Evolutionary conservation across 805 yeast species (phyloP).

Genomic region (Candida insectorum): DNA sequence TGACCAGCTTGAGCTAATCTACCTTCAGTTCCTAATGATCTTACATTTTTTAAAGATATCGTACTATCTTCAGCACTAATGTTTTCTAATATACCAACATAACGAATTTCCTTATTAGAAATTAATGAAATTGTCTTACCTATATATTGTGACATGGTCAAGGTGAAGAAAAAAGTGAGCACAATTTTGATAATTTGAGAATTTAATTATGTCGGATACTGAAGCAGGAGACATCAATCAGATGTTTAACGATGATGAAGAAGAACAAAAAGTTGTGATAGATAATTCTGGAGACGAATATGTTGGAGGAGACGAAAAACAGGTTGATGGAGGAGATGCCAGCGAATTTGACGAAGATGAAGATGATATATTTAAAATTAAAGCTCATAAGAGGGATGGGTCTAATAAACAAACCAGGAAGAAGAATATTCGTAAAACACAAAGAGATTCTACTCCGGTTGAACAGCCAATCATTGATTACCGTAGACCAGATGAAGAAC

Average conservation of each 20-base stretch:
- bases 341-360: constrained; percentile 8
- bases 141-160: constrained; percentile 80
- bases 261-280: constrained; percentile 1
- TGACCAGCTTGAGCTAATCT: constrained; percentile 57
- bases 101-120: constrained; percentile 76
- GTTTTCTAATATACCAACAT: constrained; percentile 83
- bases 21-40: constrained; percentile 90
- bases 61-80: constrained; percentile 90
- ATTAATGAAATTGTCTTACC: constrained; percentile 85
- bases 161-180: constrained; percentile 1
- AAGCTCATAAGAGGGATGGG: constrained; percentile 19
- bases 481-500: constrained; percentile 13
- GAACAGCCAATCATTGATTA: constrained; percentile 5
- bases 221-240: constrained; percentile 8
- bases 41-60: constrained; percentile 74
- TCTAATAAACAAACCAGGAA: constrained; percentile 16
- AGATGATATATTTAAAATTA: constrained; percentile 19
- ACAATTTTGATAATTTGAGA: background rate
- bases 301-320: background rate
- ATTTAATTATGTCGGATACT: too few relatives aligned
- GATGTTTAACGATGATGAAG: constrained; percentile 6
- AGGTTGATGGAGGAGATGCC: background rate
- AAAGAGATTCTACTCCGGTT: constrained; percentile 7
- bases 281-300: background rate
- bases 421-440: constrained; percentile 23